Evolutionary conservation across 2,329 filamentous ascomycete genomes (phyloP), one percentile per base, ranked within the genome.

Genomic region (Chlorencoelia australis): DNA sequence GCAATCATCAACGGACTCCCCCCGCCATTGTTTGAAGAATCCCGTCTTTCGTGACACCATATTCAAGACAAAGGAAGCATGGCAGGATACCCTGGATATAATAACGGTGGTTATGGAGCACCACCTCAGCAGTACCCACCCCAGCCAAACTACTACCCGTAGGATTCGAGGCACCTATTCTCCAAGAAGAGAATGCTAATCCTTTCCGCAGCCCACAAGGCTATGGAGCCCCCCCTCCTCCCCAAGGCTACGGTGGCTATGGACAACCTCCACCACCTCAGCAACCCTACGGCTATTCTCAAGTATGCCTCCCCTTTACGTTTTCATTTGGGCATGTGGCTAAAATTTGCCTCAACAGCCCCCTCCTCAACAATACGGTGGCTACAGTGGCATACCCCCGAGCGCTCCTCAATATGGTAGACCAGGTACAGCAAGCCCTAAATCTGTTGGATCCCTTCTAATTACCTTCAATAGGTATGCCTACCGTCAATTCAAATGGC

Each of bases 71-170:
- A 9, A 25, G 3, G 10, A 13, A 25, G 22, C 16, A 81, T 80
- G 76, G 78, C 76, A 47, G 75, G 73, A 53, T 80, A 77, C 56
- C 73, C 72, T 46, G 67, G 68, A 41, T 57, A 64, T 42, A 75
- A 77, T 52, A 62, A 66, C 40, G 62, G 63, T 55, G 62, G 62
- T 55, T 67, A 62, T 42, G 54, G 52, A 42, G 48, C 40, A 32
- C 55, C 48, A 35, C 59, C 58, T 37, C 39, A 41, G 53, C 68
- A 68, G 44, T 56, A 56, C 47, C 46, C 49, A 29, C 48, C 51
- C 43, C 59, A 60, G 45, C 57, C 56, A 42, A 56, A 60, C 48
- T 71, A 72, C 50, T 71, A 72, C 50, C 66, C 69, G 66, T 73
- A 67, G 45, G 52, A 48, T 37, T 44, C 40, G 31, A 39, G 38